phyloP scores from a whole-genome alignment of 1,139 yeast genomes.

The Candida sanyaensis region DNA sequence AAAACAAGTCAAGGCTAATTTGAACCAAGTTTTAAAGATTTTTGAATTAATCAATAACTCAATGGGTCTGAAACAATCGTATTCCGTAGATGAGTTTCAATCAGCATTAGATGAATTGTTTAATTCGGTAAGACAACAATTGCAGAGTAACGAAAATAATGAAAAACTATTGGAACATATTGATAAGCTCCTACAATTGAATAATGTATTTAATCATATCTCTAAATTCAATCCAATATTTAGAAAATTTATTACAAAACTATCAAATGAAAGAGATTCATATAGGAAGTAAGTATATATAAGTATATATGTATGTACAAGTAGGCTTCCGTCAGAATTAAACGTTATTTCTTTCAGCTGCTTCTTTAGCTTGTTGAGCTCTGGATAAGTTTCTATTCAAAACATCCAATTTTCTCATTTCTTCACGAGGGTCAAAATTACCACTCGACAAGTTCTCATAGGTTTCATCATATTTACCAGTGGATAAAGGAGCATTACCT shows the following conservation, averaged over 20 bases:
- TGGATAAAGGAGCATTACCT: slow-evolving; percentile 92
- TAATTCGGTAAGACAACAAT: slow-evolving; percentile 26
- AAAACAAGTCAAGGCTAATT: slow-evolving; percentile 43
- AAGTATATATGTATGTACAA: background rate
- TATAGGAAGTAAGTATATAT: slow-evolving; percentile 1
- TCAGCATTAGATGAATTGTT: slow-evolving; percentile 40
- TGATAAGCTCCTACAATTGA: slow-evolving; percentile 45
- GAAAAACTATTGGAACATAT: slow-evolving; percentile 33
- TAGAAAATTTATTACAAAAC: slow-evolving; percentile 28
- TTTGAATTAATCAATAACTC: slow-evolving; percentile 39
- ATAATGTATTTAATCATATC: slow-evolving; percentile 54
- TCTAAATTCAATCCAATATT: slow-evolving; percentile 50
- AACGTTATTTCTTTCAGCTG: slow-evolving; percentile 14
- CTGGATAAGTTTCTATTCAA: slow-evolving; percentile 50
- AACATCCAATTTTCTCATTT: slow-evolving; percentile 65
- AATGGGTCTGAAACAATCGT: slow-evolving; percentile 14
- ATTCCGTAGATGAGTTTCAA: slow-evolving; percentile 31
- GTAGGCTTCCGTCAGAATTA: background rate
- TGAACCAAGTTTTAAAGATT: slow-evolving; percentile 44
- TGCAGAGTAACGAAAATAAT: slow-evolving; percentile 16
- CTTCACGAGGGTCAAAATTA: slow-evolving; percentile 77
- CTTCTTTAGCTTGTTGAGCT: slow-evolving; percentile 27
- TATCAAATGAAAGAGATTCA: slow-evolving; percentile 11
- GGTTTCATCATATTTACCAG: slow-evolving; percentile 89
- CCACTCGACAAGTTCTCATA: slow-evolving; percentile 79